Evolutionary conservation across 306 rosid genomes (phyloP), one percentile per base, ranked within the genome.

Genomic region (Cucurbita ficifolia): DNA sequence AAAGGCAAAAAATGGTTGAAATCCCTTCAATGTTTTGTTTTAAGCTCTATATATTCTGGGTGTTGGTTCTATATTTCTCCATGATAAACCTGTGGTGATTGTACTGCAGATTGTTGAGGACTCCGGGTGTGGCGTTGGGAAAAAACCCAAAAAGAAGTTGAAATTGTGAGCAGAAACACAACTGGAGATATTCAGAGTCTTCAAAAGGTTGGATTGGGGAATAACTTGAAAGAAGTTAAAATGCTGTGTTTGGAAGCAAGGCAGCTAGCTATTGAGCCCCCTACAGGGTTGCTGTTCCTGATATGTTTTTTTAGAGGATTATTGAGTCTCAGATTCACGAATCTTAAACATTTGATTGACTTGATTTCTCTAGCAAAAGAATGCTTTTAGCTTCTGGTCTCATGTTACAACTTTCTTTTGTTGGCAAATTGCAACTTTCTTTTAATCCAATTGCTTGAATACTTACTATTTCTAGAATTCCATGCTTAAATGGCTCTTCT

Each of bases 1-100:
- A 85, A 56, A 87, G 73, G 62, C 87, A 61, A 64, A 93, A 61
- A 64, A 94, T 84, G 96, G 92, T 90, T 51, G 38, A 46, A 78
- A 58, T 38, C 42, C 53, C 33, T 63, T 70, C 63, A 65, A 50
- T 71, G 76, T n/a, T 55, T 64, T 72, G 52, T 24, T 14, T 22
- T 16, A 29, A 49, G 74, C 74, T 49, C 58, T 70, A 17, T 68
- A 39, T 64, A 19, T 8, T 69, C 51, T 9, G 4, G 49, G 42
- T 22, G 73, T 49, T 69, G 56, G 22, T 40, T 69, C 57, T 8
- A 5, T 48, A 2, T 14, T 48, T 2, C 57, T 43, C 50, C 17
- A 1, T 16, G 40, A 46, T 33, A 46, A 7, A 24, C 22, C 40
- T 46, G 46, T 70, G 33, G 73, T 19, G 71, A 16, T 5, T 13